Conservation (phyloP, 2,329 filamentous ascomycete genomes). For the Talaromyces amestolkiae region DNA sequence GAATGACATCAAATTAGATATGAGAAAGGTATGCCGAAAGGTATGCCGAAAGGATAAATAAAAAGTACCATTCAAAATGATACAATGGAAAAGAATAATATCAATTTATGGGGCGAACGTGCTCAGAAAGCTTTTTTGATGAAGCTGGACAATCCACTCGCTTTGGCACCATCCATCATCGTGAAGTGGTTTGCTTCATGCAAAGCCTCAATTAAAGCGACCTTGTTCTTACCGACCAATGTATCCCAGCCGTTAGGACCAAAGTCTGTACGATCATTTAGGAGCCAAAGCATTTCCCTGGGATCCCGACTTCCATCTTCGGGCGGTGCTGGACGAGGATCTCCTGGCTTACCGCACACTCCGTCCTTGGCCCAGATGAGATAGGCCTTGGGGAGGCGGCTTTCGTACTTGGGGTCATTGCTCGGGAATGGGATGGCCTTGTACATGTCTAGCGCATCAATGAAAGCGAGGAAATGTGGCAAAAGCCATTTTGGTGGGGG, state of each 20-base stretch:
- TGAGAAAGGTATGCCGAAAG: neutral
- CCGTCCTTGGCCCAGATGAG: conserved; percentile 51
- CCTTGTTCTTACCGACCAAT: conserved; percentile 40
- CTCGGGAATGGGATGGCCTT: conserved; percentile 34
- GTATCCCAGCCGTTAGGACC: conserved; percentile 49
- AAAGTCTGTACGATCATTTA: conserved; percentile 49
- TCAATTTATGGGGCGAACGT: neutral
- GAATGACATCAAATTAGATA: neutral
- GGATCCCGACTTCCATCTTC: conserved; percentile 43
- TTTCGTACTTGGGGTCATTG: conserved; percentile 27
- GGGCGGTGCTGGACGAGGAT: conserved; percentile 40
- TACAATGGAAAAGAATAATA: neutral
- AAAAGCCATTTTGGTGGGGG: conserved; percentile 50
- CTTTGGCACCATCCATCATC: conserved; percentile 22
- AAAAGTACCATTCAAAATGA: neutral
- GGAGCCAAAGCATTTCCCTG: conserved; percentile 50
- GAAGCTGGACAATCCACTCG: conserved; percentile 16
- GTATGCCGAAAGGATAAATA: neutral
- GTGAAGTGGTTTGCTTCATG: conserved; percentile 38
- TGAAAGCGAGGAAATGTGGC: conserved; percentile 52
- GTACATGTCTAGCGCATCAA: conserved; percentile 49
- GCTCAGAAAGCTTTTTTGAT: conserved; percentile 20
- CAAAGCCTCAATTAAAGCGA: conserved; percentile 34
- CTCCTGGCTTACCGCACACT: conserved; percentile 44
- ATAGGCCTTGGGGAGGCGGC: conserved; percentile 43